Conservation (phyloP, 2,329 filamentous ascomycete species). For the Aureobasidium musti region DNA sequence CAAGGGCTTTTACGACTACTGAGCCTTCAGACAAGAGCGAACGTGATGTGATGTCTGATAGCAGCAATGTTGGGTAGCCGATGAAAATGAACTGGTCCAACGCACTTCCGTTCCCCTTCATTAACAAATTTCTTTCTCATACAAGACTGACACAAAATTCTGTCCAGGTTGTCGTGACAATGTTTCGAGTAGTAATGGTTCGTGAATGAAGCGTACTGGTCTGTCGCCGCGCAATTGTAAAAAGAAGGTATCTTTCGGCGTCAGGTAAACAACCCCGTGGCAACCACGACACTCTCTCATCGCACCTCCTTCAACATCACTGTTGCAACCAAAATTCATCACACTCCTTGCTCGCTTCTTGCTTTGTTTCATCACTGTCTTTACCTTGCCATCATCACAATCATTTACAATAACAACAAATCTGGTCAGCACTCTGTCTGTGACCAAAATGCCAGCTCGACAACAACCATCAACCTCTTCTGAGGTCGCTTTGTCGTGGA, state of each 20-base stretch:
- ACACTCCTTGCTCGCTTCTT: not conserved
- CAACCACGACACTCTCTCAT: not conserved
- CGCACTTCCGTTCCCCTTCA: not conserved
- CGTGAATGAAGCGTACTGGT: not conserved
- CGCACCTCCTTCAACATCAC: not conserved
- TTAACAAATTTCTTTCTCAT: too few relatives aligned
- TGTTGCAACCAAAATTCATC: not conserved
- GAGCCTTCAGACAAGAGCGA: conserved; percentile 22
- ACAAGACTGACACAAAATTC: not conserved
- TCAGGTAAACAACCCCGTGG: conserved; percentile 9
- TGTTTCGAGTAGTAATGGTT: not conserved
- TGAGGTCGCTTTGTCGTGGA: not conserved
- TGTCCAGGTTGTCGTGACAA: not conserved
- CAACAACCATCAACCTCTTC: not conserved
- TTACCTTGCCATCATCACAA: not conserved
- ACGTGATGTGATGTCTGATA: not conserved
- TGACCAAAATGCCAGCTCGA: conserved; percentile 8
- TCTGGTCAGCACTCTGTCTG: not conserved
- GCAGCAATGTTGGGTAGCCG: not conserved
- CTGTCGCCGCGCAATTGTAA: not conserved
- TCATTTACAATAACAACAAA: not conserved
- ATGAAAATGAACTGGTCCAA: not conserved
- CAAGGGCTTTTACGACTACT: conserved; percentile 94
- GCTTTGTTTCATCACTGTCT: not conserved
- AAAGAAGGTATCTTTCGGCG: not conserved